These are phyloP conservation scores for Diversispora epigaea DNA, from an alignment of 192 early-diverging fungal species.

Conservation along the genomic window DNA sequence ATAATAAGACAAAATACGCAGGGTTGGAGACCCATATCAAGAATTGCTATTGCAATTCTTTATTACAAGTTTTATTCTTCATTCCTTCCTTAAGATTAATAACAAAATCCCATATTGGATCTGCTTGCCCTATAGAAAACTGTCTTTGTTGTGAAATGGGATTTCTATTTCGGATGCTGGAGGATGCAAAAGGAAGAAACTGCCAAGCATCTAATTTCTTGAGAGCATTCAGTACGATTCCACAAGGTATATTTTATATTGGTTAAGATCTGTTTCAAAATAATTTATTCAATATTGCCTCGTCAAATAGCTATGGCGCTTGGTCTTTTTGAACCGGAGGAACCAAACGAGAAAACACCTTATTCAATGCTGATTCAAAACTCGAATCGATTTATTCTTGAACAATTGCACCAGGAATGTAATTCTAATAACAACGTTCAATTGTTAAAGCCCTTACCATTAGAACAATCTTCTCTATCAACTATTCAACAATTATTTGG, in stretches of 20 bases:
- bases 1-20: conserved; percentile 83
- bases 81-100: conserved; percentile 62
- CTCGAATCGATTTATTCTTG: conserved; percentile 87
- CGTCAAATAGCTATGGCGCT: conserved; percentile 67
- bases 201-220: conserved; percentile 96
- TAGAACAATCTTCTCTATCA: conserved; percentile 42
- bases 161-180: conserved; percentile 89
- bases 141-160: conserved; percentile 93
- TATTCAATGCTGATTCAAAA: conserved; percentile 82
- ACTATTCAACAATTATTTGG: conserved; percentile 70
- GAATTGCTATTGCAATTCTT: conserved; percentile 88
- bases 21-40: conserved; percentile 90
- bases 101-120: conserved; percentile 70
- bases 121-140: conserved; percentile 65
- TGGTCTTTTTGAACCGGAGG: conserved; percentile 86
- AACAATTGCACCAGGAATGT: conserved; percentile 82
- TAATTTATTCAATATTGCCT: background rate
- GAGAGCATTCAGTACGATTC: conserved; percentile 75
- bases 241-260: conserved; percentile 60
- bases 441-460: conserved; percentile 32
- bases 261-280: background rate
- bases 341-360: conserved; percentile 53
- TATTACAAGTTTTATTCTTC: conserved; percentile 86
- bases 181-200: conserved; percentile 84
- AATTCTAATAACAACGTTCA: conserved; percentile 42